These are phyloP conservation scores for Macrolepiota fuliginosa DNA, from an alignment of 768 basidiomycete species.

Conservation along the genomic window DNA sequence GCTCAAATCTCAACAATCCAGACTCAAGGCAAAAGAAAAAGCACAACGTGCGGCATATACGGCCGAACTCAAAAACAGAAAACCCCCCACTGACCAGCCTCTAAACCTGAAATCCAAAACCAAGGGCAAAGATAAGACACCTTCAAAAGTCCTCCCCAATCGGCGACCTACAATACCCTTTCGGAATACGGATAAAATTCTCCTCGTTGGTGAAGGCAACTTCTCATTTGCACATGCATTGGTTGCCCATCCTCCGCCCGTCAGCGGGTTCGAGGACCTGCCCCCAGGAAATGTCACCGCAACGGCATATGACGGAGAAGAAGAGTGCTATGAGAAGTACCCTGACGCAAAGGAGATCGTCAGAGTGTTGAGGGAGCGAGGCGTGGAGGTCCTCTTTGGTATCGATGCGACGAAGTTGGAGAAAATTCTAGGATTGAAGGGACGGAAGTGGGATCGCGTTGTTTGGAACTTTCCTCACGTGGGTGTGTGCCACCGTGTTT, in stretches of 20 bases:
- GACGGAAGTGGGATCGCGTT: conserved; percentile 69
- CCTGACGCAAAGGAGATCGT: conserved; percentile 68
- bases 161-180: conserved; percentile 61
- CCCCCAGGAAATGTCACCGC: conserved; percentile 72
- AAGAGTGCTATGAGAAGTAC: conserved; percentile 79
- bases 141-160: conserved; percentile 8
- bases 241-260: conserved; percentile 35
- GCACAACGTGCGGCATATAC: conserved; percentile 47
- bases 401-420: conserved; percentile 84
- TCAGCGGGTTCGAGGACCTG: conserved; percentile 48
- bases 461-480: conserved; percentile 98
- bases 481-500: conserved; percentile 45
- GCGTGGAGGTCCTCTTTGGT: conserved; percentile 72
- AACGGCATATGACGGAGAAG: conserved; percentile 82
- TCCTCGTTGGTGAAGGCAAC: conserved; percentile 91
- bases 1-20: conserved; percentile 66
- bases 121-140: conserved; percentile 8
- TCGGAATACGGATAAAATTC: conserved; percentile 57
- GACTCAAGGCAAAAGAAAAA: conserved; percentile 62
- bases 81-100: conserved; percentile 18
- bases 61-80: conserved; percentile 45
- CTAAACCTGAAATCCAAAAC: conserved; percentile 21
- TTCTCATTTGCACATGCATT: conserved; percentile 89
- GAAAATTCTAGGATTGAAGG: conserved; percentile 53
- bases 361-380: conserved; percentile 46